Conservation (phyloP, 768 basidiomycete genomes). For the Pleurotus citrinopileatus region DNA sequence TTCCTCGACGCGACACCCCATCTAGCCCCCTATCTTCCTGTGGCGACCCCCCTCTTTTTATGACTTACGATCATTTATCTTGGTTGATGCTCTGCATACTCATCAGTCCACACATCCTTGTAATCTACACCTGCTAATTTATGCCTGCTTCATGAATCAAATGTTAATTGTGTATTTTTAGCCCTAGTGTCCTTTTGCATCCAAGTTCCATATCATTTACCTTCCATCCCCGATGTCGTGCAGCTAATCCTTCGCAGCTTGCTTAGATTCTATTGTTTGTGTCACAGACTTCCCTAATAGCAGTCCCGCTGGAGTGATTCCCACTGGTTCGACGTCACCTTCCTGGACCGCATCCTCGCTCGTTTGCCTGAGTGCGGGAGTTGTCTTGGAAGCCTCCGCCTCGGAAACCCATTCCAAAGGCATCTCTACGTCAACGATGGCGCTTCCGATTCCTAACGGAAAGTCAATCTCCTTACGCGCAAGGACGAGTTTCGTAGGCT, state of each 20-base stretch:
- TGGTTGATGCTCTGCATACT: neutral
- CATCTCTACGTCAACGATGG: slow-evolving; percentile 66
- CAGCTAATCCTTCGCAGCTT: slow-evolving; percentile 6
- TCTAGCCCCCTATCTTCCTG: neutral
- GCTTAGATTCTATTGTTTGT: neutral
- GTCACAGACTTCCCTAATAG: neutral
- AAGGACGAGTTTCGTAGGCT: slow-evolving; percentile 38
- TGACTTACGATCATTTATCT: neutral
- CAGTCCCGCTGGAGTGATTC: neutral
- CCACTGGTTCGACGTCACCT: neutral
- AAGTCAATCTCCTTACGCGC: slow-evolving; percentile 73
- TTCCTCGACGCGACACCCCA: neutral
- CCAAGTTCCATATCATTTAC: neutral
- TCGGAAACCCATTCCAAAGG: slow-evolving; percentile 46
- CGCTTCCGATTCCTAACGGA: slow-evolving; percentile 66
- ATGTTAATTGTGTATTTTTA: neutral
- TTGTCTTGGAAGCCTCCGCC: slow-evolving; percentile 9
- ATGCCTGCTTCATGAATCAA: neutral
- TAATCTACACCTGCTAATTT: neutral
- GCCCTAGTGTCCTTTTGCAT: too few species aligned
- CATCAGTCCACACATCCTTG: neutral
- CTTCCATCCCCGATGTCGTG: too few species aligned
- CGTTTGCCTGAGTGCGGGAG: slow-evolving; percentile 1
- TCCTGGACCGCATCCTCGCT: neutral
- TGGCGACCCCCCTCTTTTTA: neutral